A percentile compares a stretch with the other conserved stretches of the same genome.
These are phyloP conservation scores for Xylaria venustula DNA, from an alignment of 495 filamentous ascomycete genomes.

Conservation along the genomic window DNA sequence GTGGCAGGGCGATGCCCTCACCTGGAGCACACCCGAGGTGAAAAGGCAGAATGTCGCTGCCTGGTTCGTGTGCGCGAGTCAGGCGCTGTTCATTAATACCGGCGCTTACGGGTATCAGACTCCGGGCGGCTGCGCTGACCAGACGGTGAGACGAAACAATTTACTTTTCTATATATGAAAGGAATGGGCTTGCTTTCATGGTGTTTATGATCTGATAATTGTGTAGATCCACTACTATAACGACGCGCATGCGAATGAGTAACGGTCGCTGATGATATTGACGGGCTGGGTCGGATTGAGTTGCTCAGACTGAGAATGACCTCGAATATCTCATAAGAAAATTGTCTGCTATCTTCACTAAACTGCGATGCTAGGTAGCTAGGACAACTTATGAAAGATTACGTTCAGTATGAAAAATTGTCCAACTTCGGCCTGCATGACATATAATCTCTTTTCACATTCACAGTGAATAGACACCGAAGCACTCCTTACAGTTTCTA, in stretches of 20 bases:
- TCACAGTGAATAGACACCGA: too few species aligned
- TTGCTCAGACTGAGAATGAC: too few species aligned
- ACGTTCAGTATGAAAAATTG: too few species aligned
- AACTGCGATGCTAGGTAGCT: too few species aligned
- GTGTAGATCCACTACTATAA: constrained; percentile 52
- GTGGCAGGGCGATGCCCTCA: constrained; percentile 53
- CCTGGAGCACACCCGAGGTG: constrained; percentile 51
- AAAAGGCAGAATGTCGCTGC: constrained; percentile 54
- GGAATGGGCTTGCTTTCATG: too few species aligned
- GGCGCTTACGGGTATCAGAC: constrained; percentile 58
- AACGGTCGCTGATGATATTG: background rate
- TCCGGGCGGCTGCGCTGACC: constrained; percentile 56
- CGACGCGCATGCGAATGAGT: constrained; percentile 35
- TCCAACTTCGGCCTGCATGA: too few species aligned
- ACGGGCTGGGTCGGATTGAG: background rate
- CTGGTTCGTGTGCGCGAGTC: constrained; percentile 56
- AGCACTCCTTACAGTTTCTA: too few species aligned
- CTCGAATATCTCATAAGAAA: too few species aligned
- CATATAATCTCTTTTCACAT: too few species aligned
- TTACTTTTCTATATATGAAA: background rate
- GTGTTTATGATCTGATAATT: too few species aligned
- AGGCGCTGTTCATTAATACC: constrained; percentile 57
- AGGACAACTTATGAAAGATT: too few species aligned
- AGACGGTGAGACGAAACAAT: constrained; percentile 47
- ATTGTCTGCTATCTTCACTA: too few species aligned